A percentile compares a stretch with the other conserved stretches of the same genome.
Conservation (phyloP, 23 red algal species). For the Gracilaria caudata region DNA sequence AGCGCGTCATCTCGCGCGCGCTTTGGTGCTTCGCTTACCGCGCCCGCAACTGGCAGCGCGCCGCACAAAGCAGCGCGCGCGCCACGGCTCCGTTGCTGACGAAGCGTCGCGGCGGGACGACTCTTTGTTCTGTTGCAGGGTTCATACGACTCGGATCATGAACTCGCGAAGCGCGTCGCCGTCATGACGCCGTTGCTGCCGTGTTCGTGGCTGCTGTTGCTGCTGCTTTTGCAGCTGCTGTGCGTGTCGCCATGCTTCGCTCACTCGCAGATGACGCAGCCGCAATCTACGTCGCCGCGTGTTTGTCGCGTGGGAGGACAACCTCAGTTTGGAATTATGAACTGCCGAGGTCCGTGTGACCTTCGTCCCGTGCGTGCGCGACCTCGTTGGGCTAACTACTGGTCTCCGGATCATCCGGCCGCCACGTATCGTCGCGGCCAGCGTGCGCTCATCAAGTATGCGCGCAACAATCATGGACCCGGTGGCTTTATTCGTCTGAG, state of each 20-base stretch:
- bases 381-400: constrained; percentile 29
- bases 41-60: too few species aligned
- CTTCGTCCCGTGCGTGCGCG: constrained; percentile 14
- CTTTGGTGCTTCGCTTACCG: too few species aligned
- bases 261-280: constrained; percentile 56
- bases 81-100: too few species aligned
- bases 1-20: too few species aligned
- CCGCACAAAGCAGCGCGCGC: too few species aligned
- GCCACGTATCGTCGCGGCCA: constrained; percentile 44
- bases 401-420: constrained; percentile 31
- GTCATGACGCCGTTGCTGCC: neutral
- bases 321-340: constrained; percentile 5
- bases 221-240: neutral
- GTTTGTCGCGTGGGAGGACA: constrained; percentile 47
- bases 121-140: too few species aligned
- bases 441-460: constrained; percentile 26
- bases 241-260: neutral
- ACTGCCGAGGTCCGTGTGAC: constrained; percentile 60
- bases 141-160: too few species aligned
- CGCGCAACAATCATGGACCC: constrained; percentile 68
- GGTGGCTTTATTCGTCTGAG: constrained; percentile 67
- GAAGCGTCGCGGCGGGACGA: too few species aligned
- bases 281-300: constrained; percentile 35
- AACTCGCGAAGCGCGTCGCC: too few species aligned
- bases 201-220: neutral